Evolutionary conservation across 73 alveolate genomes (phyloP).

Genomic region (Stentor roeselii): DNA sequence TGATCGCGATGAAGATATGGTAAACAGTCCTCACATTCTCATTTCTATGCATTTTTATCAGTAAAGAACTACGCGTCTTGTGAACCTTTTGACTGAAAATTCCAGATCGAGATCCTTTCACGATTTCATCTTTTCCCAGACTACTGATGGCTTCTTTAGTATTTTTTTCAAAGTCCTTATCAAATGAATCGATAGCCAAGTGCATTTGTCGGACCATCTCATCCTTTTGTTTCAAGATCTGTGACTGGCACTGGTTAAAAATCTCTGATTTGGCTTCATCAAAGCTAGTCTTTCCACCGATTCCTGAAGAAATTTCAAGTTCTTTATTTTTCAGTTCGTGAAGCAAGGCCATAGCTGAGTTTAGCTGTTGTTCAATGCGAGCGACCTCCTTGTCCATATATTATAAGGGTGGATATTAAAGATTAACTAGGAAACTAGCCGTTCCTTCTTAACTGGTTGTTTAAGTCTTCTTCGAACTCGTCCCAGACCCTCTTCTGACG

Average conservation of each 20-base stretch:
- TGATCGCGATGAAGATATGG: slow-evolving; percentile 48
- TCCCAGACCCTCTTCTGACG: too few species aligned
- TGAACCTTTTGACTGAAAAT: slow-evolving; percentile 17
- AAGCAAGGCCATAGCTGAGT: background rate
- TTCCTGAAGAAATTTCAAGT: background rate
- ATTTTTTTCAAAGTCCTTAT: too few species aligned
- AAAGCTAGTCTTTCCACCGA: background rate
- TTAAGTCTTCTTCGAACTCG: too few species aligned
- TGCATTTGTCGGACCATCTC: background rate
- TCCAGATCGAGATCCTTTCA: background rate
- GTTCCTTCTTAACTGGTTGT: too few species aligned
- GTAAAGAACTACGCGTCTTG: background rate
- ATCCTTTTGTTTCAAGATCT: background rate
- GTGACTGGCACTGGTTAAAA: background rate
- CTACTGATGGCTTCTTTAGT: background rate
- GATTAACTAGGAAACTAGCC: too few species aligned
- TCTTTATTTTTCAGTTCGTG: background rate
- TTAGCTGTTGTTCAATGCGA: background rate
- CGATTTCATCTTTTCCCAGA: background rate
- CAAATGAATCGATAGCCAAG: background rate
- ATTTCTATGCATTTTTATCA: slow-evolving; percentile 31
- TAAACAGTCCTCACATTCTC: slow-evolving; percentile 50
- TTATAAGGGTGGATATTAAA: too few species aligned
- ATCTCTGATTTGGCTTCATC: background rate
- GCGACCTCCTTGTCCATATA: background rate